Evolutionary conservation across 78 protist species (phyloP).

Genomic region (Ministeria vibrans): DNA sequence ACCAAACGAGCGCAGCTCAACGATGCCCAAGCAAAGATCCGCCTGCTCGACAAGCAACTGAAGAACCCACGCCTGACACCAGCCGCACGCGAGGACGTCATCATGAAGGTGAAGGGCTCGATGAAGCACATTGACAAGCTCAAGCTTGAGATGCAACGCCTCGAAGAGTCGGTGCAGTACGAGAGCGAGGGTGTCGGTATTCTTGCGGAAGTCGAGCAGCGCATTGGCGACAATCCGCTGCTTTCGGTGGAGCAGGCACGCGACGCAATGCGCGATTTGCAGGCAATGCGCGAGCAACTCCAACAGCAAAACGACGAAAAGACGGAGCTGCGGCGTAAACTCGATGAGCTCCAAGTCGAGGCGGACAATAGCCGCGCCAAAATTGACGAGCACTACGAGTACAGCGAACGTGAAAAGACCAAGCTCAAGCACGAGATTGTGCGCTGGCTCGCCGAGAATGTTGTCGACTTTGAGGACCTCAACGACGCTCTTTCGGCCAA

Average conservation of each 20-base stretch:
- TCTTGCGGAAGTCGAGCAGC: neutral
- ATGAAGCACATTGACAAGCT: too few species aligned
- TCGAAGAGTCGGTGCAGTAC: neutral
- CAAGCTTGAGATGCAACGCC: neutral
- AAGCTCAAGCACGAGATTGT: neutral
- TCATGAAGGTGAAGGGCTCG: too few species aligned
- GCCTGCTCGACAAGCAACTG: neutral
- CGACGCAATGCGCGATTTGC: neutral
- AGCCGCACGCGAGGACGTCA: neutral
- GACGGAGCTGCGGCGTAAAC: neutral
- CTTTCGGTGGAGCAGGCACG: neutral
- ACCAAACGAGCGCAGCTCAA: neutral
- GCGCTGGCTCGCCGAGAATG: neutral
- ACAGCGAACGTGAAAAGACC: neutral
- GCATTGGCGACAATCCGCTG: neutral
- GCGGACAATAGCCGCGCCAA: neutral
- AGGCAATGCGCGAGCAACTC: neutral
- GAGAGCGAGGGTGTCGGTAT: slow-evolving; percentile 1
- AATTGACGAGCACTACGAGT: neutral
- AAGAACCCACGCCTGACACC: neutral
- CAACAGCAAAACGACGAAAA: neutral
- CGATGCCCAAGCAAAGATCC: neutral
- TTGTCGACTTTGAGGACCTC: neutral
- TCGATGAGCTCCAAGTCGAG: neutral
- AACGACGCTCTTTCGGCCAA: neutral